Evolutionary conservation across 78 protist species (phyloP).

Genomic region (Dictyostelium brefeldianum): DNA sequence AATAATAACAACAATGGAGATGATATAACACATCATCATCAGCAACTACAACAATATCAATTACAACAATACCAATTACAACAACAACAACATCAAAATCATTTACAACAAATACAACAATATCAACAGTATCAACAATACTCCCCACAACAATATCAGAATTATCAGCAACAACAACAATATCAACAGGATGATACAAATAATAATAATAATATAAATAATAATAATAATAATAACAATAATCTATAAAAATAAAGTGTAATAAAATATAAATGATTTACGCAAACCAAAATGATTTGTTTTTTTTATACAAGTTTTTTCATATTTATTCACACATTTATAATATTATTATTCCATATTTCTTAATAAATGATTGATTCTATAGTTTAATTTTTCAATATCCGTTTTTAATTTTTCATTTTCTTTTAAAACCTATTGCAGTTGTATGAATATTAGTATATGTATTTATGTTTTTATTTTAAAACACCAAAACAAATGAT

Average conservation of each 20-base stretch:
- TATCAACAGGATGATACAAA: background rate
- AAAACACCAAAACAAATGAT: no score
- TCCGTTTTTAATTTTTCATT: conserved; percentile 1
- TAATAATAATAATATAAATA: background rate
- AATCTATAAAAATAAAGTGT: background rate
- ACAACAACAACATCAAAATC: background rate
- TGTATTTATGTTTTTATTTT: no score
- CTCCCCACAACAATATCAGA: conserved; percentile 7
- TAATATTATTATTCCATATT: background rate
- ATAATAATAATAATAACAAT: background rate
- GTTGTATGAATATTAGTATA: no score
- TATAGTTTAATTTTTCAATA: conserved; percentile 4
- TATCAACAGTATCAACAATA: background rate
- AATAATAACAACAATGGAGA: background rate
- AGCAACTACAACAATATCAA: conserved; percentile 1
- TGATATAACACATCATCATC: conserved; percentile 17
- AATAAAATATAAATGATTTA: background rate
- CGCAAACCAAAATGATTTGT: background rate
- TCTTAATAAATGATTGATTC: conserved; percentile 14
- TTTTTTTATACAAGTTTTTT: background rate
- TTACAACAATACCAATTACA: background rate
- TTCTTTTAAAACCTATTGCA: conserved; percentile 3
- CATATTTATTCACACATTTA: background rate
- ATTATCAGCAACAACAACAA: background rate
- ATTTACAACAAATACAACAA: background rate